Conservation (phyloP, 805 yeast genomes). For the Saccharomycopsis oosterbeekiorum region DNA sequence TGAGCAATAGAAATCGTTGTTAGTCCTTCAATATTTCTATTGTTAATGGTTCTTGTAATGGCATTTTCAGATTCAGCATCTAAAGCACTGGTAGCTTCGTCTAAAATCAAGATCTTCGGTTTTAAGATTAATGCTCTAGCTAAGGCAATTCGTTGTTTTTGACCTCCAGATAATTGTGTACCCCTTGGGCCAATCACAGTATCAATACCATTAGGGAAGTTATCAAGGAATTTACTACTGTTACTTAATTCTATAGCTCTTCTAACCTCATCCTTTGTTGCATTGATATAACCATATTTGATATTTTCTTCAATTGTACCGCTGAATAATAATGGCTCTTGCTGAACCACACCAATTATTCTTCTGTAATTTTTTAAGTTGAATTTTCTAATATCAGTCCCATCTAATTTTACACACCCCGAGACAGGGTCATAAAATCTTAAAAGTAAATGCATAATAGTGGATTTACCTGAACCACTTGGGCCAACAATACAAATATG, state of each 20-base stretch:
- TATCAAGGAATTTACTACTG: conserved; percentile 54
- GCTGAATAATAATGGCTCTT: conserved; percentile 82
- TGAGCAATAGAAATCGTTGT: conserved; percentile 91
- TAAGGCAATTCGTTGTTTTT: conserved; percentile 83
- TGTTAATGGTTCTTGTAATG: conserved; percentile 61
- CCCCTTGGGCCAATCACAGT: conserved; percentile 84
- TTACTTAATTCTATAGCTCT: conserved; percentile 64
- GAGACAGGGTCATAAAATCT: conserved; percentile 71
- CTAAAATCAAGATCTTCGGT: conserved; percentile 75
- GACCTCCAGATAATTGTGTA: conserved; percentile 89
- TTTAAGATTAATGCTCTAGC: conserved; percentile 76
- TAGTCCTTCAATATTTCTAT: conserved; percentile 43
- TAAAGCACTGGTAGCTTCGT: conserved; percentile 91
- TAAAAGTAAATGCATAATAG: conserved; percentile 67
- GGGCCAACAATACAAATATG: conserved; percentile 94
- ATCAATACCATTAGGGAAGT: conserved; percentile 73
- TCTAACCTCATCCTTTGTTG: conserved; percentile 48
- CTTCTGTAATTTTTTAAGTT: conserved; percentile 66
- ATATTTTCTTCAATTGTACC: conserved; percentile 82
- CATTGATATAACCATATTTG: conserved; percentile 57
- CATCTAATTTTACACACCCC: conserved; percentile 61
- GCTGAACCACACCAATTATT: conserved; percentile 82
- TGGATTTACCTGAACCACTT: conserved; percentile 94
- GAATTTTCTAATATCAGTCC: conserved; percentile 48
- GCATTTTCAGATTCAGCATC: conserved; percentile 83